Base-by-base conservation (phyloP, 1,139 yeast genomes). In the Blastobotrys apis region DNA sequence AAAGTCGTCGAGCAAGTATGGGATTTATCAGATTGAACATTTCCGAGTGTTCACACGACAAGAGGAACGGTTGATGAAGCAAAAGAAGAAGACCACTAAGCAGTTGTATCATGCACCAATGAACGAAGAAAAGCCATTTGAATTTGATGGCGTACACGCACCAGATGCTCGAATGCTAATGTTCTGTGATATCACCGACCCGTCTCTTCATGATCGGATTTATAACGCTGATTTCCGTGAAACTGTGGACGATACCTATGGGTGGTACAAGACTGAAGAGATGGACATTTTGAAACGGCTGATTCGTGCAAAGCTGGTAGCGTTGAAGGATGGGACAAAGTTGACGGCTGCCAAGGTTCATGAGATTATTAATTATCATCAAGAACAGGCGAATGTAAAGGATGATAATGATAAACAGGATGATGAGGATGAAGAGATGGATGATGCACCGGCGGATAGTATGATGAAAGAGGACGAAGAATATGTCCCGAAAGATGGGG, bases 21-120 rank as follows among this genome's bases (percentile, higher is more conserved):
- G 87, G 56, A 65, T 65, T 27, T 87, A 80, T 60, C 99, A 92
- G 65, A 82, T 87, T 27, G 97, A 92, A 62, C 82, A 84, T 48
- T 92, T 88, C 65, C 74, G 92, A 43, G 73, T 82, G 4, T 63
- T 63, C 59, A 39, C 68, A 58, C 44, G 59, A 52, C 46, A 64
- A 64, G 52, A 52, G 57, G 68, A 41, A 63, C 59, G 41, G 57
- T 55, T 15, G 53, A 63, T 33, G 63, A 66, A 44, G 13, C 16
- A 32, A 15, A 33, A 33, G n/a, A 23, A 21, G n/a, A 10, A 13
- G 13, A 21, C 34, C 12, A 26, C 15, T 6, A 19, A 17, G 13
- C 17, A 38, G 12, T 13, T 32, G 5, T 12, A 20, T 12, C 4
- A 33, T 5, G 5, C 37, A 5, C 30, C 27, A 20, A n/a, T 23